A percentile compares a stretch with the other conserved stretches of the same genome.
These are phyloP conservation scores for Blastobotrys arbuscula DNA, from an alignment of 1,139 yeast species.

Conservation along the genomic window DNA sequence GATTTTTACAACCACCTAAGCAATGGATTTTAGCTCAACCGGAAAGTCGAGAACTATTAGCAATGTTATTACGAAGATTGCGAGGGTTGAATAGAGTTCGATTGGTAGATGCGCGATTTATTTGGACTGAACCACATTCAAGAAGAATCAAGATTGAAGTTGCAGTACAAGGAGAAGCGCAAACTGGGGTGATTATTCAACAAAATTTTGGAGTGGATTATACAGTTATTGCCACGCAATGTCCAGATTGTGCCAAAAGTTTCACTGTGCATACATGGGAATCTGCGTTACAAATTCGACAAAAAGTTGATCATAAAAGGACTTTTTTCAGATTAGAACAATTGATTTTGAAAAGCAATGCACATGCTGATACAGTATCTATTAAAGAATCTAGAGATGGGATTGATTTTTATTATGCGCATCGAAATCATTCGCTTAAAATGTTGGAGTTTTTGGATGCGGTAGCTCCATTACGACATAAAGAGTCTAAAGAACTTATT, in stretches of 20 bases:
- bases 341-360: constrained; percentile 85
- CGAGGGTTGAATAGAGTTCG: constrained; percentile 87
- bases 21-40: constrained; percentile 91
- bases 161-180: constrained; percentile 96
- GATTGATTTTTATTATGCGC: constrained; percentile 84
- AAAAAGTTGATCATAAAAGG: constrained; percentile 93
- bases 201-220: constrained; percentile 95
- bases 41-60: constrained; percentile 88
- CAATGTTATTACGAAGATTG: constrained; percentile 80
- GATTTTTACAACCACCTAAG: constrained; percentile 89
- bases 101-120: constrained; percentile 86
- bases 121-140: constrained; percentile 99
- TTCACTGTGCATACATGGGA: constrained; percentile 97
- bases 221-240: constrained; percentile 92
- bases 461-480: constrained; percentile 81
- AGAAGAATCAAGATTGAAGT: constrained; percentile 85
- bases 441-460: constrained; percentile 86
- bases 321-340: constrained; percentile 94
- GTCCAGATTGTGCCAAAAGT: constrained; percentile 97
- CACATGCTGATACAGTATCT: constrained; percentile 90
- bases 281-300: constrained; percentile 95
- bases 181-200: constrained; percentile 73
- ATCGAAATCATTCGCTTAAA: constrained; percentile 84
- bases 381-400: constrained; percentile 94
- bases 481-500: constrained; percentile 86